phyloP scores from a whole-genome alignment of 2,329 filamentous ascomycete genomes.

The Ophiostoma montium region DNA sequence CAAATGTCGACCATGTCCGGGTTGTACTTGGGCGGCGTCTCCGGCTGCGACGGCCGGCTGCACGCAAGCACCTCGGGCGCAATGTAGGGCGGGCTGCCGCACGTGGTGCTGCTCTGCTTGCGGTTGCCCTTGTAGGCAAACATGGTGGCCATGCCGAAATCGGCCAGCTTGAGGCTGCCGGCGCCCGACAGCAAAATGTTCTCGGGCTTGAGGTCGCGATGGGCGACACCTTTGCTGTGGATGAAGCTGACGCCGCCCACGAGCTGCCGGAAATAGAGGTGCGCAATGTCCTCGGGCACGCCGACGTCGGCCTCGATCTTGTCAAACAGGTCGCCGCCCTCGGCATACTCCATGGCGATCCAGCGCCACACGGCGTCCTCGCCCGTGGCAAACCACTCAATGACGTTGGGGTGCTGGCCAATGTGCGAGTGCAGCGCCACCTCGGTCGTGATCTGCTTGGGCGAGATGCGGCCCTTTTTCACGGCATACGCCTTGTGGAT shows the following conservation, averaged over 20 bases:
- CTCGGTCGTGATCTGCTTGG: slow-evolving; percentile 85
- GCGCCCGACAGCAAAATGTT: slow-evolving; percentile 80
- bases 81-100: slow-evolving; percentile 92
- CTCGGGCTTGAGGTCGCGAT: slow-evolving; percentile 85
- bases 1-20: slow-evolving; percentile 84
- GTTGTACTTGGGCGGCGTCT: slow-evolving; percentile 40
- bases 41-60: slow-evolving; percentile 14
- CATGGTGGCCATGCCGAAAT: slow-evolving; percentile 90
- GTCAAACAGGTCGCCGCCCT: slow-evolving; percentile 93
- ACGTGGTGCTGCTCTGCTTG: slow-evolving; percentile 77
- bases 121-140: slow-evolving; percentile 77
- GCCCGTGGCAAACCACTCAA: slow-evolving; percentile 78
- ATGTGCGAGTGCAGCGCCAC: slow-evolving; percentile 80
- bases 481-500: slow-evolving; percentile 95
- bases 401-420: slow-evolving; percentile 82
- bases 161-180: slow-evolving; percentile 84
- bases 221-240: slow-evolving; percentile 89
- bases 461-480: slow-evolving; percentile 73
- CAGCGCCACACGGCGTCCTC: slow-evolving; percentile 82
- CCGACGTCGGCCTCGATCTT: slow-evolving; percentile 98
- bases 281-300: slow-evolving; percentile 85
- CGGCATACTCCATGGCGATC: slow-evolving; percentile 96
- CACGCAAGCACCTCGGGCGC: slow-evolving; percentile 73
- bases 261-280: slow-evolving; percentile 90
- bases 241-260: slow-evolving; percentile 85